phyloP scores from a whole-genome alignment of 208 protist species.

The Phytomonas francai region DNA sequence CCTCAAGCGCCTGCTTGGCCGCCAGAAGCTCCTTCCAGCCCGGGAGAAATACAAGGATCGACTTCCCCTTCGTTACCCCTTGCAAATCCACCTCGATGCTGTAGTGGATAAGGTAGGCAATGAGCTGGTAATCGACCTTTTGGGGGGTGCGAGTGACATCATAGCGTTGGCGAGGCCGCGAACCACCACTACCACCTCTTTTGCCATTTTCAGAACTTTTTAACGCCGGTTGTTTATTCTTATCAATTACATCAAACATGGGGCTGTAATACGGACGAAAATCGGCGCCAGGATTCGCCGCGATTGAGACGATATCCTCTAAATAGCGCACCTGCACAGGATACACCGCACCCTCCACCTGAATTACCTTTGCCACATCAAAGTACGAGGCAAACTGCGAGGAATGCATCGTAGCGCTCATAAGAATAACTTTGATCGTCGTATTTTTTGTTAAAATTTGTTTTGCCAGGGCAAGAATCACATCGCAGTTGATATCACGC shows the following conservation, averaged over 20 bases:
- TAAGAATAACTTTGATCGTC: slow-evolving; percentile 96
- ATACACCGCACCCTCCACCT: slow-evolving; percentile 66
- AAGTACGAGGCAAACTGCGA: slow-evolving; percentile 98
- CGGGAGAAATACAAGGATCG: slow-evolving; percentile 99
- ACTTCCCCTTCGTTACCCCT: slow-evolving; percentile 48
- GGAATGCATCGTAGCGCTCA: slow-evolving; percentile 96
- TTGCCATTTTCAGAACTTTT: too few species aligned
- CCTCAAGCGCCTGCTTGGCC: slow-evolving; percentile 52
- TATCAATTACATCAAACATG: slow-evolving; percentile 31
- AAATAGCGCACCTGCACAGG: slow-evolving; percentile 65
- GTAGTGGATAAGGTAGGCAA: slow-evolving; percentile 58
- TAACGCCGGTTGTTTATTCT: not conserved
- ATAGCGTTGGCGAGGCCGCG: too few species aligned
- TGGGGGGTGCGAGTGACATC: slow-evolving; percentile 13
- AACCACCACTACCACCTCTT: slow-evolving; percentile 2
- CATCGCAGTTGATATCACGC: slow-evolving; percentile 97
- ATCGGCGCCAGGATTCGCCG: too few species aligned
- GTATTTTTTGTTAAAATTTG: slow-evolving; percentile 41
- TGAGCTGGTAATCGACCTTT: slow-evolving; percentile 68
- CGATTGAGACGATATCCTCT: slow-evolving; percentile 35
- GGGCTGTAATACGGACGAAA: not conserved
- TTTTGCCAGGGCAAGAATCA: slow-evolving; percentile 96
- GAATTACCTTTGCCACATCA: slow-evolving; percentile 48
- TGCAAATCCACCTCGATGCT: slow-evolving; percentile 38
- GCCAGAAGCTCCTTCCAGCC: slow-evolving; percentile 96